Evolutionary conservation across 345 rosid genomes (phyloP).

Genomic region (Limnanthes douglasii): DNA sequence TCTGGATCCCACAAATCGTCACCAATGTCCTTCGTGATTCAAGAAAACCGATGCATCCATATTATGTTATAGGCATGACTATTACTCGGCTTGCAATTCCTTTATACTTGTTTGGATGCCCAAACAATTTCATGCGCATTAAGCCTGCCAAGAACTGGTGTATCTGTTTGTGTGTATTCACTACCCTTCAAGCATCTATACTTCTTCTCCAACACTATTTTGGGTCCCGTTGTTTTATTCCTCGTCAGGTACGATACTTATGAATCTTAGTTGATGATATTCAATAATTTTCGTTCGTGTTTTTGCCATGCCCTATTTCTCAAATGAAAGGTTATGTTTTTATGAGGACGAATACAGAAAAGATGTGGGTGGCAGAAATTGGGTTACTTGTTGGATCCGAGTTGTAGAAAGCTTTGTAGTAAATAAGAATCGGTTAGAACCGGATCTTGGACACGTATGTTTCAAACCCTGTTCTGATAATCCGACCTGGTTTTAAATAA

Average conservation of each 20-base stretch:
- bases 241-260: constrained; percentile 75
- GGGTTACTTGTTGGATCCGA: too few species aligned
- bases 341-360: too few species aligned
- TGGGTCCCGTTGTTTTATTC: constrained; percentile 94
- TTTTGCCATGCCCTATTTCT: background rate
- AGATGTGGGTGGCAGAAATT: too few species aligned
- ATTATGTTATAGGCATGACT: constrained; percentile 83
- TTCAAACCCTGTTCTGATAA: too few species aligned
- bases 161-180: constrained; percentile 38
- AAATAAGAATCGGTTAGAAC: too few species aligned
- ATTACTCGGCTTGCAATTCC: constrained; percentile 83
- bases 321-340: too few species aligned
- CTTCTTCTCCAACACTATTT: constrained; percentile 93
- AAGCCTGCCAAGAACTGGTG: constrained; percentile 84
- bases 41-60: constrained; percentile 92
- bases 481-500: too few species aligned
- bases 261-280: too few species aligned
- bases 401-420: too few species aligned
- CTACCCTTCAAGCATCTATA: constrained; percentile 67
- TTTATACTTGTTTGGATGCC: constrained; percentile 83
- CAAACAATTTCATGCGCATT: constrained; percentile 88
- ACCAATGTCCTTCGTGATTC: constrained; percentile 81
- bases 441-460: too few species aligned
- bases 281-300: background rate
- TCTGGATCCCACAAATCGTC: constrained; percentile 90